Conservation (phyloP, 1,284 basidiomycete species). For the Heterobasidion irregulare region DNA sequence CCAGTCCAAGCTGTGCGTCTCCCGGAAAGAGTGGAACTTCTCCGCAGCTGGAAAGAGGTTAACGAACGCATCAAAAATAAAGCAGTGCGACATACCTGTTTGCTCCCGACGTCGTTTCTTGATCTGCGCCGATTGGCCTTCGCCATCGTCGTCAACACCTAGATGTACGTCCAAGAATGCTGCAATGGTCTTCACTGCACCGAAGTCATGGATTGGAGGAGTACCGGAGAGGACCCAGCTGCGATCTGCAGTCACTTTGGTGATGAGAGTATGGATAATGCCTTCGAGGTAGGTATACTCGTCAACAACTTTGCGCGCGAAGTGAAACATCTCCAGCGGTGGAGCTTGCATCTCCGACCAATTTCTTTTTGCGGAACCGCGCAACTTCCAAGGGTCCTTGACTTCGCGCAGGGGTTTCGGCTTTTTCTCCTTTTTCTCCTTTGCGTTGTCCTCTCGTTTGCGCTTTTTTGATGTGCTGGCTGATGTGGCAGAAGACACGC, state of each 20-base stretch:
- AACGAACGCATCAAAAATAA: not conserved
- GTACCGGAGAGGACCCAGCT: constrained; percentile 97
- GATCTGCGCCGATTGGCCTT: constrained; percentile 66
- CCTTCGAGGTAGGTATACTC: constrained; percentile 93
- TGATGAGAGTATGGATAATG: constrained; percentile 72
- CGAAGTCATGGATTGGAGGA: constrained; percentile 88
- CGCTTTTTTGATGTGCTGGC: constrained; percentile 26
- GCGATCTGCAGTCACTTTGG: constrained; percentile 68
- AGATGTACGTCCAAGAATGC: constrained; percentile 82
- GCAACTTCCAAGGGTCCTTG: constrained; percentile 77
- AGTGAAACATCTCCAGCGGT: constrained; percentile 89
- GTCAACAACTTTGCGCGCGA: constrained; percentile 83
- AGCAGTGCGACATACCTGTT: constrained; percentile 47
- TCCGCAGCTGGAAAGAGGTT: constrained; percentile 59
- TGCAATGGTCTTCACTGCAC: constrained; percentile 85
- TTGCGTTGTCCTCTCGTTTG: constrained; percentile 15
- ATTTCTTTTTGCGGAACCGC: constrained; percentile 56
- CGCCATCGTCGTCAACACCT: constrained; percentile 84
- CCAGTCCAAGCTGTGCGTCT: constrained; percentile 89
- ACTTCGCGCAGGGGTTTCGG: constrained; percentile 44
- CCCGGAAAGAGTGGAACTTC: constrained; percentile 93
- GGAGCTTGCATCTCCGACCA: constrained; percentile 78
- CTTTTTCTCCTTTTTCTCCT: constrained; percentile 14
- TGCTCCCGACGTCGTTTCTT: constrained; percentile 80
- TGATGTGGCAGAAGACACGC: constrained; percentile 20